These are phyloP conservation scores for Irpex rosettiformis DNA, from an alignment of 1,284 basidiomycete species.

Conservation along the genomic window DNA sequence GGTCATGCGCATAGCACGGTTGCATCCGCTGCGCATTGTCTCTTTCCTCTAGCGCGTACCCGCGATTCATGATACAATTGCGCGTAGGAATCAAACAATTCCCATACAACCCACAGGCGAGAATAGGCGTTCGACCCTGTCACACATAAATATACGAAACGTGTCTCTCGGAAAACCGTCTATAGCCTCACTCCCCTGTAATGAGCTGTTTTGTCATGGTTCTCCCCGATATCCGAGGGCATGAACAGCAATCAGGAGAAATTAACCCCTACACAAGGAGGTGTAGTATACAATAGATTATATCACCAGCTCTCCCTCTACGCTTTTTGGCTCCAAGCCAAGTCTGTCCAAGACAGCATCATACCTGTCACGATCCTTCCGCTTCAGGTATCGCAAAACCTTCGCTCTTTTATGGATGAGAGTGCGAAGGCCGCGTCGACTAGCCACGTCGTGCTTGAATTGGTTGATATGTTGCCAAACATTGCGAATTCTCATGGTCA, in stretches of 20 bases:
- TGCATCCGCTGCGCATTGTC: too few species aligned
- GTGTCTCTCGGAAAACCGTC: too few species aligned
- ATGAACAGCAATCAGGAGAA: background rate
- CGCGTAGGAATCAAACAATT: too few species aligned
- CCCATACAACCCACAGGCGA: too few species aligned
- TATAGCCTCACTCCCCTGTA: too few species aligned
- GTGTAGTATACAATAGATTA: constrained; percentile 19
- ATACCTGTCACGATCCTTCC: constrained; percentile 67
- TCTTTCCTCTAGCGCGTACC: too few species aligned
- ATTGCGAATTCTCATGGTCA: constrained; percentile 85
- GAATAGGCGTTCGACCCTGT: too few species aligned
- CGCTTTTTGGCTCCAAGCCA: constrained; percentile 74
- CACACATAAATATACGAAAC: too few species aligned
- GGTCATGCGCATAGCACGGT: too few species aligned
- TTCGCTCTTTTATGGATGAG: constrained; percentile 84
- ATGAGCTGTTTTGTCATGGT: too few species aligned
- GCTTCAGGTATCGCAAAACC: constrained; percentile 77
- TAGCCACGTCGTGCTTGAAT: constrained; percentile 77
- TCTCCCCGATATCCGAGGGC: too few species aligned
- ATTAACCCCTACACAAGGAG: background rate
- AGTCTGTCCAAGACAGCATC: constrained; percentile 70
- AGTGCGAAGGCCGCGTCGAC: constrained; percentile 67
- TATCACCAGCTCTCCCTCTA: constrained; percentile 86
- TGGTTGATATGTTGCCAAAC: constrained; percentile 70
- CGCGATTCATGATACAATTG: too few species aligned